Conservation (phyloP, 805 yeast genomes). For the Barnettozyma wickerhamii region DNA sequence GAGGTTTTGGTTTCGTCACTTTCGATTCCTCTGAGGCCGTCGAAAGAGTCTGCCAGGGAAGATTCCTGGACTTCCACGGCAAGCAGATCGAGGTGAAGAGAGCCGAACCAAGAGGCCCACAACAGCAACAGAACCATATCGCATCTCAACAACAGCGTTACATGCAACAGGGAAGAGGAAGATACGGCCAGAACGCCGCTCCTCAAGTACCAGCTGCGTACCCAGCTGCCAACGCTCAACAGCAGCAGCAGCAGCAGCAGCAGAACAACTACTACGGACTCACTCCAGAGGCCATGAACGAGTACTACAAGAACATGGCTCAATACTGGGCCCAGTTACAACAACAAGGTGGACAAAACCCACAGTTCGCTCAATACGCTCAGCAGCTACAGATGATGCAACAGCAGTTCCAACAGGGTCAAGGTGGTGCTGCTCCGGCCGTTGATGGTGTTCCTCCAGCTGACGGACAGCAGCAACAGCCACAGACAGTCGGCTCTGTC, state of each 20-base stretch:
- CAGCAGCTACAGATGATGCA: constrained; percentile 18
- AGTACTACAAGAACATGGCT: constrained; percentile 60
- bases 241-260: constrained; percentile 14
- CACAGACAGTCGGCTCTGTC: too few species aligned
- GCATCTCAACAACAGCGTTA: constrained; percentile 27
- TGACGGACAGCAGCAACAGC: too few species aligned
- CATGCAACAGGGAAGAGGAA: constrained; percentile 17
- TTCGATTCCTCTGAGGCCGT: constrained; percentile 94
- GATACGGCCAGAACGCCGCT: neutral
- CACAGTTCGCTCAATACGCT: constrained; percentile 33
- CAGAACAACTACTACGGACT: constrained; percentile 17
- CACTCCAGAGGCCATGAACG: constrained; percentile 54
- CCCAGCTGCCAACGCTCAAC: constrained; percentile 3
- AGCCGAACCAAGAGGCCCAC: constrained; percentile 79
- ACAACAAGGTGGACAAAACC: constrained; percentile 18
- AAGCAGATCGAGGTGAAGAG: constrained; percentile 79
- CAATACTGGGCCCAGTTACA: constrained; percentile 62
- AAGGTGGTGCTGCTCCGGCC: neutral
- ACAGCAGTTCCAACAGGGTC: constrained; percentile 11
- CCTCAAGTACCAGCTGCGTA: neutral
- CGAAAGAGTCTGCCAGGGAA: constrained; percentile 78
- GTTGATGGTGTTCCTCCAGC: neutral
- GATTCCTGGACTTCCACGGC: constrained; percentile 80
- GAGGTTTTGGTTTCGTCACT: constrained; percentile 97
- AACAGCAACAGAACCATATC: constrained; percentile 36